Evolutionary conservation across 108 stramenopile species (phyloP).

Genomic region (Chaetoceros tenuissimus): DNA sequence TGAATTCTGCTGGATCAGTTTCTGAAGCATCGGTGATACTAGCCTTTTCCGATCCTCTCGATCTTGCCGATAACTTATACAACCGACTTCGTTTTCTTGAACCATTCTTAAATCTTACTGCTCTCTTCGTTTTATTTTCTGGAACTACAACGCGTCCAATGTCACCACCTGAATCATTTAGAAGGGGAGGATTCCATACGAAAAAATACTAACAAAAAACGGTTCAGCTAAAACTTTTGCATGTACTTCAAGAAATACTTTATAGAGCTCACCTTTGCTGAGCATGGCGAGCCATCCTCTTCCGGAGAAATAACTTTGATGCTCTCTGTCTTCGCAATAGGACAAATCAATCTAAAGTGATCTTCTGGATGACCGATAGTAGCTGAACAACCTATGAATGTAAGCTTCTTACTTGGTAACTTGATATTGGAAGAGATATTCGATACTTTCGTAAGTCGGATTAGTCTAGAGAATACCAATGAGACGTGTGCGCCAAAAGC

Average conservation of each 20-base stretch:
- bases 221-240: not conserved
- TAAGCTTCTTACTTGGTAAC: slow-evolving; percentile 1
- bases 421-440: slow-evolving; percentile 10
- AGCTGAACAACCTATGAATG: slow-evolving; percentile 89
- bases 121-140: slow-evolving; percentile 1
- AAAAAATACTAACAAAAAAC: slow-evolving; percentile 51
- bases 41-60: slow-evolving; percentile 2
- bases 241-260: not conserved
- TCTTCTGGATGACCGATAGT: slow-evolving; percentile 82
- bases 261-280: slow-evolving; percentile 8
- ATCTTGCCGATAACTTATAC: not conserved
- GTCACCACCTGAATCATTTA: slow-evolving; percentile 30
- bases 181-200: slow-evolving; percentile 83
- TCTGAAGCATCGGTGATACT: not conserved
- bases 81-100: not conserved
- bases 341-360: slow-evolving; percentile 71
- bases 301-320: slow-evolving; percentile 41
- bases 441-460: slow-evolving; percentile 50
- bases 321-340: slow-evolving; percentile 32
- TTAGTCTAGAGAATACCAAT: slow-evolving; percentile 80
- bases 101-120: not conserved
- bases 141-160: slow-evolving; percentile 17
- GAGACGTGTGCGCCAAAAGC: slow-evolving; percentile 95
- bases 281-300: slow-evolving; percentile 73
- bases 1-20: not conserved